These are phyloP conservation scores for Entophlyctis helioformis DNA, from an alignment of 192 early-diverging fungal genomes.

Conservation along the genomic window DNA sequence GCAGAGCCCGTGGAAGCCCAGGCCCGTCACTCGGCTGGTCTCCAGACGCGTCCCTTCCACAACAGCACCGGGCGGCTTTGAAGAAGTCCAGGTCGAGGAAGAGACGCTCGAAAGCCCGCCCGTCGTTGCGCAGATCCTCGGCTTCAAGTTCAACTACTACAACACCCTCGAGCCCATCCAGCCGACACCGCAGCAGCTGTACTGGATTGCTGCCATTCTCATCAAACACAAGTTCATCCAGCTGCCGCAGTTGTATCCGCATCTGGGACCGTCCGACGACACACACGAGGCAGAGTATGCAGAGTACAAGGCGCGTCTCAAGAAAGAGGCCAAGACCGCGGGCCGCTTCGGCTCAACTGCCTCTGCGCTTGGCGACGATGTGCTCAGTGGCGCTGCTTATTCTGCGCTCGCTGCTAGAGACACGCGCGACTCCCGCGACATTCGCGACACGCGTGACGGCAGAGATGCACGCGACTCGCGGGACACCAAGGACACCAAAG, in stretches of 20 bases:
- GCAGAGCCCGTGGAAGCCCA: slow-evolving; percentile 17
- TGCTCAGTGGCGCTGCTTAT: too few relatives aligned
- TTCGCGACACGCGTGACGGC: too few relatives aligned
- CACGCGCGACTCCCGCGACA: too few relatives aligned
- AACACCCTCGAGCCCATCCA: slow-evolving; percentile 12
- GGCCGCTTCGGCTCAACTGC: too few relatives aligned
- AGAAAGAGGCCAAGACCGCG: slow-evolving; percentile 14
- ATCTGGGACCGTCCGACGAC: slow-evolving; percentile 42
- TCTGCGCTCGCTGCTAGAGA: too few relatives aligned
- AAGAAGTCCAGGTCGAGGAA: not conserved
- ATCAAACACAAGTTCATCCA: slow-evolving; percentile 34
- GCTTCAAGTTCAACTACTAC: slow-evolving; percentile 59
- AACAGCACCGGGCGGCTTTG: too few relatives aligned
- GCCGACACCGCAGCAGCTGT: slow-evolving; percentile 28
- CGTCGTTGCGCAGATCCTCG: slow-evolving; percentile 56
- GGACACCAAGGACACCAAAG: too few relatives aligned
- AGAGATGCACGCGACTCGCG: too few relatives aligned
- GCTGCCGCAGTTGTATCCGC: slow-evolving; percentile 54
- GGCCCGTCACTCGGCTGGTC: too few relatives aligned
- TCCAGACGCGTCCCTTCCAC: not conserved
- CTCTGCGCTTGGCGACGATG: too few relatives aligned
- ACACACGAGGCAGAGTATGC: too few relatives aligned
- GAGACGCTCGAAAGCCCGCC: not conserved
- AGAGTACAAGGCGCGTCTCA: slow-evolving; percentile 29
- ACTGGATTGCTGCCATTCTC: slow-evolving; percentile 41